Evolutionary conservation across 345 rosid genomes (phyloP).

Genomic region (Alliaria petiolata): DNA sequence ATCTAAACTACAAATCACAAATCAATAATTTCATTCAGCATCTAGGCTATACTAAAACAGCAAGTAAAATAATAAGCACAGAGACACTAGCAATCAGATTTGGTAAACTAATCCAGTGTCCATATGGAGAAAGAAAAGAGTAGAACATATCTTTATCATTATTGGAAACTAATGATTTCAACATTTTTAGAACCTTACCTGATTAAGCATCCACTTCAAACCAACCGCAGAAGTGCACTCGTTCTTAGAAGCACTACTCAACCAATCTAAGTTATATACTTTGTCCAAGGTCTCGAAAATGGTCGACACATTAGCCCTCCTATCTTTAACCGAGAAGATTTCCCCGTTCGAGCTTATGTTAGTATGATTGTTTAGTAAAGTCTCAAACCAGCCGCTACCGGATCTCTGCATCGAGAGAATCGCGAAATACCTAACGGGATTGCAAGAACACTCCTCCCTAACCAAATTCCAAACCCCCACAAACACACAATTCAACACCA

Average conservation of each 20-base stretch:
- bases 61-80: neutral
- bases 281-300: slow-evolving; percentile 78
- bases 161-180: neutral
- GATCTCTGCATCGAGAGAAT: slow-evolving; percentile 99
- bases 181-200: slow-evolving; percentile 43
- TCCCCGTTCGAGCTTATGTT: slow-evolving; percentile 98
- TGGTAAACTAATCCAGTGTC: neutral
- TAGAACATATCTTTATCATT: neutral
- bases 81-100: neutral
- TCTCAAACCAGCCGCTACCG: slow-evolving; percentile 99
- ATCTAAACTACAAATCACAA: too few species aligned
- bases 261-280: slow-evolving; percentile 85
- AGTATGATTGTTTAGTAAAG: slow-evolving; percentile 86
- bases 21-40: too few species aligned
- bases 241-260: slow-evolving; percentile 95
- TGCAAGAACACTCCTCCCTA: slow-evolving; percentile 89
- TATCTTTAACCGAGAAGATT: slow-evolving; percentile 84
- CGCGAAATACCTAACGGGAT: slow-evolving; percentile 91
- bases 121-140: too few species aligned
- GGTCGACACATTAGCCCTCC: slow-evolving; percentile 72
- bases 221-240: slow-evolving; percentile 98
- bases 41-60: too few species aligned
- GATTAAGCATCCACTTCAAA: slow-evolving; percentile 99
- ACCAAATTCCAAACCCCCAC: neutral
- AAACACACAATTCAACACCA: neutral